Conservation (phyloP, 1,139 yeast species). For the Chernovozyma sophiae-reginae region DNA sequence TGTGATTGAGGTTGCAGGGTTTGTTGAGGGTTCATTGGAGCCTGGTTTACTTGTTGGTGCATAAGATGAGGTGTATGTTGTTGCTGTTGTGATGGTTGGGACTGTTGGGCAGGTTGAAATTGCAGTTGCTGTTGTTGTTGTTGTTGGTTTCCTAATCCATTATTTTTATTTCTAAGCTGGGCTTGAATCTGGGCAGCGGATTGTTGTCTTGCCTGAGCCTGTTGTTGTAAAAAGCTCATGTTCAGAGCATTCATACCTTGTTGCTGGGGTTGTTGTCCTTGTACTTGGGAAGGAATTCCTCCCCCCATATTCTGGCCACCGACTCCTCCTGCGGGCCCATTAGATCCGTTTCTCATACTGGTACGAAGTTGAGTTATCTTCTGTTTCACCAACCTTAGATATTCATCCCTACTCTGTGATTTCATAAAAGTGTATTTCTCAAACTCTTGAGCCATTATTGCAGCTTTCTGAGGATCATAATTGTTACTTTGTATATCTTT, state of each 20-base stretch:
- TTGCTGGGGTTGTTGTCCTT: slow-evolving; percentile 15
- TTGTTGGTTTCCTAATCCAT: slow-evolving; percentile 3
- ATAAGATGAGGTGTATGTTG: too few relatives aligned
- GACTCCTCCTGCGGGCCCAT: slow-evolving; percentile 1
- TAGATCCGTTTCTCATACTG: slow-evolving; percentile 12
- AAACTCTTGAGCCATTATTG: slow-evolving; percentile 42
- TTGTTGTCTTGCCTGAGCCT: slow-evolving; percentile 49
- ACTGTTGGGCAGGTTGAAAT: slow-evolving; percentile 8
- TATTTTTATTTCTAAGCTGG: slow-evolving; percentile 17
- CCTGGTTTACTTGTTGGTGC: slow-evolving; percentile 7
- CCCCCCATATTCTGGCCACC: neutral
- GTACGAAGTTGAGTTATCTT: slow-evolving; percentile 37
- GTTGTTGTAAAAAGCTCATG: slow-evolving; percentile 41
- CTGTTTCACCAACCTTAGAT: slow-evolving; percentile 34
- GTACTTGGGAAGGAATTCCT: slow-evolving; percentile 1
- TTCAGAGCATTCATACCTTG: slow-evolving; percentile 12
- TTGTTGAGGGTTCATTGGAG: slow-evolving; percentile 10
- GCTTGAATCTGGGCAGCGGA: slow-evolving; percentile 33
- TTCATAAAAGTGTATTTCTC: slow-evolving; percentile 42
- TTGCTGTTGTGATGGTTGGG: slow-evolving; percentile 7
- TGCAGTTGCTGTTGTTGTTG: slow-evolving; percentile 7
- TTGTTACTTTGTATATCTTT: slow-evolving; percentile 35
- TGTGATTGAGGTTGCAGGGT: slow-evolving; percentile 7
- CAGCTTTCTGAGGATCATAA: slow-evolving; percentile 37
- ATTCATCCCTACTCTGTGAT: slow-evolving; percentile 38